These are phyloP conservation scores for Pilatotrama ljubarskyi DNA, from an alignment of 768 basidiomycete species.

Conservation along the genomic window DNA sequence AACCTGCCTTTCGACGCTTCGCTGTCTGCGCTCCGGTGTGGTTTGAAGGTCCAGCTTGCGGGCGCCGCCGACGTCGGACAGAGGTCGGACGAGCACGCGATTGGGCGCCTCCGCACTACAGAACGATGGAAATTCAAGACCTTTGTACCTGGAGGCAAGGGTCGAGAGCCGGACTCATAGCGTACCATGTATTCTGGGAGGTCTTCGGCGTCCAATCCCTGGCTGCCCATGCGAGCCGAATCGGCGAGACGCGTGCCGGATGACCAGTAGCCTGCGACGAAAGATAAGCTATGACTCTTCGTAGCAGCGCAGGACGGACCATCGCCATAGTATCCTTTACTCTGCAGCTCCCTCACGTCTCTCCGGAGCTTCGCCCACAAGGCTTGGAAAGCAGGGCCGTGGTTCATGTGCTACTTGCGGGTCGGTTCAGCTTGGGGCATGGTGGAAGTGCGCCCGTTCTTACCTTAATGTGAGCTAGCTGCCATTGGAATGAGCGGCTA, in stretches of 20 bases:
- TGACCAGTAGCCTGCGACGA: constrained; percentile 72
- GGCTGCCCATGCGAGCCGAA: constrained; percentile 52
- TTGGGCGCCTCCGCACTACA: constrained; percentile 81
- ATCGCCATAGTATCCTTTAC: constrained; percentile 80
- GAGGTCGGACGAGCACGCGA: constrained; percentile 56
- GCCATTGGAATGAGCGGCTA: background rate
- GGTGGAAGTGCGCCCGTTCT: constrained; percentile 5
- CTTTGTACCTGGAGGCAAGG: too few species aligned
- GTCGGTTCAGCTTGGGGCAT: background rate
- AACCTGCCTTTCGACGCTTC: constrained; percentile 72
- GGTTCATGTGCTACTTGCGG: constrained; percentile 69
- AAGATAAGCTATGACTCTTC: background rate
- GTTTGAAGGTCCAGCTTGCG: constrained; percentile 49
- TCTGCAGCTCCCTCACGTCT: constrained; percentile 72
- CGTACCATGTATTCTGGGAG: constrained; percentile 78
- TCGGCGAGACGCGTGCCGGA: constrained; percentile 71
- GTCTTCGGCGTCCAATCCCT: constrained; percentile 54
- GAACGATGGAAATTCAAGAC: background rate
- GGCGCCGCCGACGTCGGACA: constrained; percentile 40
- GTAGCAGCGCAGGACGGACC: constrained; percentile 41
- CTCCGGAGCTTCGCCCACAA: constrained; percentile 65
- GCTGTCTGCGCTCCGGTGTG: constrained; percentile 61
- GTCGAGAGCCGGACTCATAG: background rate
- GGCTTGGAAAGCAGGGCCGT: constrained; percentile 73
- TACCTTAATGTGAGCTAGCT: constrained; percentile 86